phyloP scores from a whole-genome alignment of 2,329 filamentous ascomycete species.

The Monosporascus sp. region DNA sequence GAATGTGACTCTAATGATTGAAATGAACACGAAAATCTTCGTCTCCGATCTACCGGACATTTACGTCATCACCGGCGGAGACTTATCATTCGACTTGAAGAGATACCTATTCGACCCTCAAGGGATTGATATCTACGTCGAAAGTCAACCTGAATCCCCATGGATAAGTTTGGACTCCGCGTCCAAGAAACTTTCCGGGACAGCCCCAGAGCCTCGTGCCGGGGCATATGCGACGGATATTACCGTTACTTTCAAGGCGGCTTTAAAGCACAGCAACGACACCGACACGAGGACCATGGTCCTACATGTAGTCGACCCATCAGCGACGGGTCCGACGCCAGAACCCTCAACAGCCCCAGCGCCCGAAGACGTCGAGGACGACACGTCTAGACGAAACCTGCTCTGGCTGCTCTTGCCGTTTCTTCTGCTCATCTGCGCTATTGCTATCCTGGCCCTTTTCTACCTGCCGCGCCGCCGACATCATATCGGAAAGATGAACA shows the following conservation, averaged over 20 bases:
- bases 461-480: conserved; percentile 18
- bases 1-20: conserved; percentile 44
- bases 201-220: conserved; percentile 12
- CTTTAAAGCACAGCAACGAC: conserved; percentile 13
- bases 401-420: conserved; percentile 25
- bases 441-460: conserved; percentile 16
- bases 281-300: conserved; percentile 19
- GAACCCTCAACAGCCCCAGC: conserved; percentile 6
- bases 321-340: conserved; percentile 1
- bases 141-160: conserved; percentile 17
- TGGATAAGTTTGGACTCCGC: conserved; percentile 28
- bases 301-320: conserved; percentile 12
- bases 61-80: conserved; percentile 19
- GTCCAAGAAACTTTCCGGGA: conserved; percentile 19
- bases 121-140: conserved; percentile 19
- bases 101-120: conserved; percentile 19
- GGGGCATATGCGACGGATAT: conserved; percentile 6
- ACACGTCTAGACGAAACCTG: conserved; percentile 14
- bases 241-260: conserved; percentile 18
- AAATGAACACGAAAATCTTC: conserved; percentile 20
- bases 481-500: conserved; percentile 10
- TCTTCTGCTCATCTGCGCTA: conserved; percentile 14
- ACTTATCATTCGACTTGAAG: conserved; percentile 26
- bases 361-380: conserved; percentile 4
- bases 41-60: conserved; percentile 23